phyloP scores from a whole-genome alignment of 805 yeast genomes.

The Myxozyma geophila region DNA sequence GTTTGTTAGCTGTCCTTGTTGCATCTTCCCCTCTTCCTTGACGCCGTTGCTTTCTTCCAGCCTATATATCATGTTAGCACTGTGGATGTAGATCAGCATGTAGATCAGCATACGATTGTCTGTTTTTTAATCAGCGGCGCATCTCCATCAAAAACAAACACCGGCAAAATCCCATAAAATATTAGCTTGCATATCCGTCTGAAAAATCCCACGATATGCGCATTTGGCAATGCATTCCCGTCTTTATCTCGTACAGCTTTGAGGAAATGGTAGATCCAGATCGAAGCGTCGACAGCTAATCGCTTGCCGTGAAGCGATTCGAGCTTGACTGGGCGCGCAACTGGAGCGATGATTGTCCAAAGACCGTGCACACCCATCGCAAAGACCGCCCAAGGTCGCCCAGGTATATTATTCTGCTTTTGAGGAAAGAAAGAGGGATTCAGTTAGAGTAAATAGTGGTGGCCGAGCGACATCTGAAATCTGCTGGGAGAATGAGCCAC shows the following conservation, averaged over 20 bases:
- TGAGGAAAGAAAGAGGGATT: background rate
- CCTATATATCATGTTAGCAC: constrained; percentile 9
- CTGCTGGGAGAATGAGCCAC: constrained; percentile 4
- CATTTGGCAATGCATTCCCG: constrained; percentile 74
- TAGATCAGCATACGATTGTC: constrained; percentile 55
- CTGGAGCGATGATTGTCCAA: constrained; percentile 90
- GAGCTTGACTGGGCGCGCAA: constrained; percentile 86
- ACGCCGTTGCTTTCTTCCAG: constrained; percentile 70
- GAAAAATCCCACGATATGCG: constrained; percentile 95
- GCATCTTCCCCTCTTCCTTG: constrained; percentile 75
- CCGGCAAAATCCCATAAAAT: constrained; percentile 84
- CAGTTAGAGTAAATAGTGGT: background rate
- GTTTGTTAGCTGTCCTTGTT: constrained; percentile 72
- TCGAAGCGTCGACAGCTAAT: constrained; percentile 96
- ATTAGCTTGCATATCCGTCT: constrained; percentile 88
- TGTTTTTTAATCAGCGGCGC: constrained; percentile 82
- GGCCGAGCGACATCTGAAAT: background rate
- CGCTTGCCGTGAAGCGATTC: constrained; percentile 79
- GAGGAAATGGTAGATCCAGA: constrained; percentile 96
- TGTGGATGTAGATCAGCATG: background rate
- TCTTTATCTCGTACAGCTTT: constrained; percentile 89
- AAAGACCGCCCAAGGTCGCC: background rate
- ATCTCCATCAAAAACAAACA: constrained; percentile 95
- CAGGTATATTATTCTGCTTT: background rate
- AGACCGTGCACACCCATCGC: constrained; percentile 93